Percentiles rank a stretch among this genome's conserved stretches.
These are phyloP conservation scores for Phytophthora ramorum DNA, from an alignment of 352 stramenopile genomes.

Conservation along the genomic window DNA sequence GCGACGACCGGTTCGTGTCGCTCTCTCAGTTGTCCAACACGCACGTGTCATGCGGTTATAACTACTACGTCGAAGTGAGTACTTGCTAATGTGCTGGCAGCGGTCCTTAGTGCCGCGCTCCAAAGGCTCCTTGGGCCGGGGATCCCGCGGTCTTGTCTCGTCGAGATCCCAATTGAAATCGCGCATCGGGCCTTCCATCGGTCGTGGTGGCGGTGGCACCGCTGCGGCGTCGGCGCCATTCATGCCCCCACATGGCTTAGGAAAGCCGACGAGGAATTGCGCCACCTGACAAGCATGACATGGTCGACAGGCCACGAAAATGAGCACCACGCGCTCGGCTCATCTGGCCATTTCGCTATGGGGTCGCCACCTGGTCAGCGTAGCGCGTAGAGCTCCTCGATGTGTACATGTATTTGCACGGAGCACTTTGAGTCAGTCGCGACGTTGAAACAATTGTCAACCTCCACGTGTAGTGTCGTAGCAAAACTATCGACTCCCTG, in stretches of 20 bases:
- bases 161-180: slow-evolving; percentile 14
- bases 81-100: too few species aligned
- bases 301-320: slow-evolving; percentile 10
- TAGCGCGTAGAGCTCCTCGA: slow-evolving; percentile 6
- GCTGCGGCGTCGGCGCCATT: not conserved
- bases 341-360: slow-evolving; percentile 13
- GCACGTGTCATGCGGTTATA: not conserved
- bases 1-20: not conserved
- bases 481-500: not conserved
- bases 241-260: slow-evolving; percentile 11
- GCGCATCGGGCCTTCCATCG: not conserved
- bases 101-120: not conserved
- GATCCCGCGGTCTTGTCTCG: slow-evolving; percentile 5
- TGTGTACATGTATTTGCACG: slow-evolving; percentile 7
- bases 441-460: slow-evolving; percentile 32
- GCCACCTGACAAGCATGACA: slow-evolving; percentile 1
- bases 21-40: not conserved
- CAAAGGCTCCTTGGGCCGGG: slow-evolving; percentile 2
- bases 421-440: slow-evolving; percentile 25
- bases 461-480: not conserved
- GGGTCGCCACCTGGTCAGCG: not conserved
- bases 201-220: not conserved
- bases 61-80: too few species aligned
- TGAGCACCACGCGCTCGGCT: slow-evolving; percentile 5
- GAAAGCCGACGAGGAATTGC: slow-evolving; percentile 17